These are phyloP conservation scores for Pseudomonodictys pantanalensis DNA, from an alignment of 495 filamentous ascomycete genomes.

Conservation along the genomic window DNA sequence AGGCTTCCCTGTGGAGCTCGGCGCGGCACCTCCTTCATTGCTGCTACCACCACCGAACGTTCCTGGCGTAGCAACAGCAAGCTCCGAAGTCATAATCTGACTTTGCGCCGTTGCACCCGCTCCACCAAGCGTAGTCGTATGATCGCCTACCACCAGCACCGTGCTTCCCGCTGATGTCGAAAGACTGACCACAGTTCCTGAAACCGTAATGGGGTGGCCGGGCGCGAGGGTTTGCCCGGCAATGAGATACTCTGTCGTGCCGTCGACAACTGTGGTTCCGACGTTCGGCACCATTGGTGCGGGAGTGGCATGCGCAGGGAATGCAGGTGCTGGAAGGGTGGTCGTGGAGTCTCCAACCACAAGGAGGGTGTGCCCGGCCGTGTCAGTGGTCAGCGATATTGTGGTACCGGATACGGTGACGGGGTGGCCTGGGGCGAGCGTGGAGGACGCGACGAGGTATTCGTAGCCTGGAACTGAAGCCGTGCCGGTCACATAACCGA, in stretches of 20 bases:
- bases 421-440: conserved; percentile 10
- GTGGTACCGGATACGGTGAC: conserved; percentile 18
- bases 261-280: conserved; percentile 3
- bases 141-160: conserved; percentile 9
- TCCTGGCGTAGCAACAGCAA: background rate
- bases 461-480: background rate
- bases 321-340: background rate
- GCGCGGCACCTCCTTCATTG: background rate
- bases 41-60: background rate
- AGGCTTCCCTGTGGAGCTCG: background rate
- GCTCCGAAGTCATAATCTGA: background rate
- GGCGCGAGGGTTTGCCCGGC: conserved; percentile 14
- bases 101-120: background rate
- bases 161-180: background rate
- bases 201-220: conserved; percentile 20
- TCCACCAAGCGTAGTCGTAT: conserved; percentile 20
- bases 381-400: conserved; percentile 11
- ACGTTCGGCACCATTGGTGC: background rate
- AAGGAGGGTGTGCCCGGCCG: conserved; percentile 13
- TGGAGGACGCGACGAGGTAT: conserved; percentile 10
- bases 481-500: conserved; percentile 14
- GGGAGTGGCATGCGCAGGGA: background rate
- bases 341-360: conserved; percentile 6
- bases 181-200: conserved; percentile 3
- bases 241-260: conserved; percentile 16